These are phyloP conservation scores for Chenopodium album DNA, from an alignment of 148 eudicot species.

Conservation along the genomic window DNA sequence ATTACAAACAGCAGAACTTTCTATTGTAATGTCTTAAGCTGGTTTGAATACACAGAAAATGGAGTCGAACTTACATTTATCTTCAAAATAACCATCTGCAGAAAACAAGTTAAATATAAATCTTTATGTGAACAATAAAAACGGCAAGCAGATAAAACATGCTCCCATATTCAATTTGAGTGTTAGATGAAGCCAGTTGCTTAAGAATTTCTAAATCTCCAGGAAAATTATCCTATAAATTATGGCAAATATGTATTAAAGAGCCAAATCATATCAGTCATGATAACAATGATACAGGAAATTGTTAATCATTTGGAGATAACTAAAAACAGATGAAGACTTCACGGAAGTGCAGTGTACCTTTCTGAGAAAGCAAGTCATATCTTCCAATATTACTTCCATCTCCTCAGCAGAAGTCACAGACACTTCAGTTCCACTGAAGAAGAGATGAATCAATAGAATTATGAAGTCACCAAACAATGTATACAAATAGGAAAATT, in stretches of 20 bases:
- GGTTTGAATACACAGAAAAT: neutral
- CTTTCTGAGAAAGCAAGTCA: conserved; percentile 53
- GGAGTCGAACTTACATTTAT: conserved; percentile 55
- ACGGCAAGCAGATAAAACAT: neutral
- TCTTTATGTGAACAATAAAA: neutral
- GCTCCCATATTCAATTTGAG: neutral
- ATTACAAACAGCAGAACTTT: neutral
- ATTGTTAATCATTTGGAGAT: neutral
- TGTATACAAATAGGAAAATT: neutral
- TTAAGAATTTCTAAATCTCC: neutral
- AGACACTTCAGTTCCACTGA: conserved; percentile 89
- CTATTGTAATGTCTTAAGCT: neutral
- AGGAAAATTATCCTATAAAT: neutral
- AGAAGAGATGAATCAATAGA: conserved; percentile 17
- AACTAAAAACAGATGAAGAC: neutral
- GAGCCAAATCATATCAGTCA: neutral
- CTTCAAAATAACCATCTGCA: conserved; percentile 72
- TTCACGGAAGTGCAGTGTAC: conserved; percentile 26
- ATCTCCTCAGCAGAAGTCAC: conserved; percentile 40
- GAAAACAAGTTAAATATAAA: conserved; percentile 18
- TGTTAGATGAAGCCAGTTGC: neutral
- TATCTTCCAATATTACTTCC: conserved; percentile 39
- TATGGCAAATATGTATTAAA: too few relatives aligned
- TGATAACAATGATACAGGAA: neutral
- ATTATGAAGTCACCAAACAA: neutral